Base-by-base conservation (phyloP, 352 stramenopile genomes). In the Phytopythium delawarense region DNA sequence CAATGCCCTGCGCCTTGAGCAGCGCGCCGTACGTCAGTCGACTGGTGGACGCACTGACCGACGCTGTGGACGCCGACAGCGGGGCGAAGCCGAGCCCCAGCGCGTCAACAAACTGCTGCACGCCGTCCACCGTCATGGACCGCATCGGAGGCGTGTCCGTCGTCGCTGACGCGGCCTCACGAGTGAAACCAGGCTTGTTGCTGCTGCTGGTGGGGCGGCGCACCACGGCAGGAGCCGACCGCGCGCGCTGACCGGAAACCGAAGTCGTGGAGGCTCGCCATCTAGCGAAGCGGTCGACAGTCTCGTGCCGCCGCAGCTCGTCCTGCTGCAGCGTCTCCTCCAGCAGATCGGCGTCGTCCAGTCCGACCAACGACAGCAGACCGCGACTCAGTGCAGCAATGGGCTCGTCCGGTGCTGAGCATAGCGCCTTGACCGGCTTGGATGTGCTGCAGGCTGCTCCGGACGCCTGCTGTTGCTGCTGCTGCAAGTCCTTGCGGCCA, bases 1-100 rank as follows among this genome's bases (percentile, higher is more conserved):
- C 83, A 61, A 94, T 91, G 23, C 82, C 81, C 25, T 81, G 70
- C 18, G 62, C 57, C 11, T 64, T 64, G 13, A 94, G 74, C 23
- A 72, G 61, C 18, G 66, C 66, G 7, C 76, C 85, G 52, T 79
- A 86, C 18, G 59, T 73, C 20, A 64, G 59, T 5, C 63, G 55
- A 40, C 18, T 11, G 11, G 21, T 20, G 1, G 28, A 42, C 30
- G 28, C 15, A 15, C 34, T 39, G 7, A 16, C 16, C 28, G 32
- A 23, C 8, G 49, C 32, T 16, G 55, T 61, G 15, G 42, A 55
- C 18, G 65, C 59, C 9, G 54, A 39, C 35, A 37, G 54, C 25
- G 55, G 16, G 2, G 25, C 55, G 20, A 52, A 6, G 39, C 81
- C 80, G 8, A 91, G 63, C 5, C 70, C 69, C 21, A 91, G 64